These are phyloP conservation scores for Penicillium silybi DNA, from an alignment of 495 filamentous ascomycete genomes.

Conservation along the genomic window DNA sequence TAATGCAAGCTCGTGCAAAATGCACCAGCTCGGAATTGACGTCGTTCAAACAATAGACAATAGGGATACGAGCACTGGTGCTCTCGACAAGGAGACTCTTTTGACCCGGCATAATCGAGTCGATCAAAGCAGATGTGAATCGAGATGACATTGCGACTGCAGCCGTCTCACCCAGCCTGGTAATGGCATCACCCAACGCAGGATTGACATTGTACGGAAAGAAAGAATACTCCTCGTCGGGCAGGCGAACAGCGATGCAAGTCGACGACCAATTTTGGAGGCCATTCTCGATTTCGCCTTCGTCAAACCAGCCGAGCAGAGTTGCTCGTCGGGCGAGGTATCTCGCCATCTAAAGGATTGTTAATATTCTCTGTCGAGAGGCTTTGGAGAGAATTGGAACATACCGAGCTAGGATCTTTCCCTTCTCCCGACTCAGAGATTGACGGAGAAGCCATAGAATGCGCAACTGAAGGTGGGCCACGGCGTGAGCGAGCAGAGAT, in stretches of 20 bases:
- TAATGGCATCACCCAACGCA: constrained; percentile 1
- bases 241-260: background rate
- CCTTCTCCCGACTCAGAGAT: constrained; percentile 1
- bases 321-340: constrained; percentile 4
- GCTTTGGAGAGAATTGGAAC: background rate
- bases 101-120: background rate
- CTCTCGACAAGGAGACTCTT: constrained; percentile 3
- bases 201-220: constrained; percentile 6
- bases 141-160: constrained; percentile 2
- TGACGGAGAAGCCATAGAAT: constrained; percentile 1
- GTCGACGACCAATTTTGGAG: background rate
- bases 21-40: background rate
- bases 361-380: background rate
- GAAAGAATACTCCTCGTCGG: constrained; percentile 5
- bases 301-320: constrained; percentile 5
- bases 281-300: background rate
- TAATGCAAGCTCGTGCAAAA: constrained; percentile 1
- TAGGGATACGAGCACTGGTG: constrained; percentile 4
- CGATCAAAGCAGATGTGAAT: constrained; percentile 1
- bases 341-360: background rate
- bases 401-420: constrained; percentile 1
- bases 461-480: constrained; percentile 1
- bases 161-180: constrained; percentile 1
- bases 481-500: background rate
- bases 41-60: constrained; percentile 1